These are phyloP conservation scores for Creolimax fragrantissima DNA, from an alignment of 78 protist species.

Conservation along the genomic window DNA sequence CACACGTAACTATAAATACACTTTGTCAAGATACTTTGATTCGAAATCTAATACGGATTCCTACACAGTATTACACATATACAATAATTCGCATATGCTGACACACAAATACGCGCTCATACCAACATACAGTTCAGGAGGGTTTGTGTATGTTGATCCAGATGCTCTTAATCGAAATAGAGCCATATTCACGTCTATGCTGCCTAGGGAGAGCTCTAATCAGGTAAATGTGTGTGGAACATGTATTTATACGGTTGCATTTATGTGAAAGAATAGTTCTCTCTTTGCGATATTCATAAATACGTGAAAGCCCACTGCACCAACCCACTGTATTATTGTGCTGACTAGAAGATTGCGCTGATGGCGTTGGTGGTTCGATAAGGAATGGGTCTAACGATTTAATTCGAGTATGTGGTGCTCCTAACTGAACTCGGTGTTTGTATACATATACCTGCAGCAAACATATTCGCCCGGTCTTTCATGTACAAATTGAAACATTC, in stretches of 20 bases:
- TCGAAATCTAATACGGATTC: neutral
- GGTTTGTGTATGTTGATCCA: conserved; percentile 21
- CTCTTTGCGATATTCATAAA: too few species aligned
- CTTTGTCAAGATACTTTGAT: neutral
- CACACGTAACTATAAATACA: neutral
- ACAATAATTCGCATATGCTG: neutral
- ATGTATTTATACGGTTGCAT: neutral
- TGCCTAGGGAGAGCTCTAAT: conserved; percentile 10
- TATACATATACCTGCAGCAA: too few species aligned
- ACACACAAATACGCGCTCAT: neutral
- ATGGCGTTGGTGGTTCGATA: too few species aligned
- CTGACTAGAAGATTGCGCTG: too few species aligned
- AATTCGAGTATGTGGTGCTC: too few species aligned
- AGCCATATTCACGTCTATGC: neutral
- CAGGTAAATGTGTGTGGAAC: neutral
- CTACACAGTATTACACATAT: neutral
- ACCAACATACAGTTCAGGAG: neutral
- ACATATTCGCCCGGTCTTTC: too few species aligned
- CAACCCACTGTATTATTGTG: too few species aligned
- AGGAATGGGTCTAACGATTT: too few species aligned
- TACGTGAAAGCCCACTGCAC: too few species aligned
- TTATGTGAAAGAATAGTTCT: neutral
- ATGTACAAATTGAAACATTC: too few species aligned
- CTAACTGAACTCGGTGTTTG: too few species aligned
- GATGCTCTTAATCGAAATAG: conserved; percentile 33